A percentile compares a stretch with the other conserved stretches of the same genome.
phyloP scores from a whole-genome alignment of 1,284 basidiomycete genomes.

The Anthracocystis panici-leucophaei region DNA sequence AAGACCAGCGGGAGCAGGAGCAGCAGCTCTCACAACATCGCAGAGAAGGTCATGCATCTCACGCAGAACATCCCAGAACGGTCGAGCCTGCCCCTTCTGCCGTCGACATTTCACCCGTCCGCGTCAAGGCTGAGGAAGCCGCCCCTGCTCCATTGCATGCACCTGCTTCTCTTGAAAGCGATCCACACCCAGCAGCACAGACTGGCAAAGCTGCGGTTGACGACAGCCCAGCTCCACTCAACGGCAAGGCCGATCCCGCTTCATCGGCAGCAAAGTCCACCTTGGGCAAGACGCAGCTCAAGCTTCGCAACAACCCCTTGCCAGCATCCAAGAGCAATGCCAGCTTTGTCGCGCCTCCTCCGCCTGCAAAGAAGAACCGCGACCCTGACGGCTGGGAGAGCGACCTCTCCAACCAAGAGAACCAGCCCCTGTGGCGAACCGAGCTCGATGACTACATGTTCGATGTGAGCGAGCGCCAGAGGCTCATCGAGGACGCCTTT shows the following conservation, averaged over 20 bases:
- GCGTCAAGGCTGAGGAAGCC: slow-evolving; percentile 32
- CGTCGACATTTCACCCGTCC: slow-evolving; percentile 10
- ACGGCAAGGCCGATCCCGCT: slow-evolving; percentile 14
- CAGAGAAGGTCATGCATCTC: neutral
- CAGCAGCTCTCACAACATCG: slow-evolving; percentile 3
- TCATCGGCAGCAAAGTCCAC: slow-evolving; percentile 13
- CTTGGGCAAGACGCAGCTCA: slow-evolving; percentile 38
- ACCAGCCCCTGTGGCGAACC: slow-evolving; percentile 53
- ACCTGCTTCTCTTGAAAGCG: neutral
- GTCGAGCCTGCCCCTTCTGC: neutral
- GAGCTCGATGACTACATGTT: slow-evolving; percentile 59
- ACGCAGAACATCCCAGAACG: neutral
- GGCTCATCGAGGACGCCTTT: slow-evolving; percentile 53
- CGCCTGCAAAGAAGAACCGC: slow-evolving; percentile 45
- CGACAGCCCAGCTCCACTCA: slow-evolving; percentile 5
- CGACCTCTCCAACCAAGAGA: slow-evolving; percentile 64
- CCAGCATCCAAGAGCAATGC: slow-evolving; percentile 44
- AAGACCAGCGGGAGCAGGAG: slow-evolving; percentile 17
- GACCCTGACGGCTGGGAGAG: slow-evolving; percentile 64
- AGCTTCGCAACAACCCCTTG: slow-evolving; percentile 55
- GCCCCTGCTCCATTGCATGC: slow-evolving; percentile 15
- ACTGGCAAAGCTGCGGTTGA: neutral
- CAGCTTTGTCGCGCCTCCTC: slow-evolving; percentile 49
- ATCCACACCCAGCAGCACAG: neutral
- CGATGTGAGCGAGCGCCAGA: slow-evolving; percentile 49